Base-by-base conservation (phyloP, 495 filamentous ascomycete species). In the Alectoria sarmentosa region DNA sequence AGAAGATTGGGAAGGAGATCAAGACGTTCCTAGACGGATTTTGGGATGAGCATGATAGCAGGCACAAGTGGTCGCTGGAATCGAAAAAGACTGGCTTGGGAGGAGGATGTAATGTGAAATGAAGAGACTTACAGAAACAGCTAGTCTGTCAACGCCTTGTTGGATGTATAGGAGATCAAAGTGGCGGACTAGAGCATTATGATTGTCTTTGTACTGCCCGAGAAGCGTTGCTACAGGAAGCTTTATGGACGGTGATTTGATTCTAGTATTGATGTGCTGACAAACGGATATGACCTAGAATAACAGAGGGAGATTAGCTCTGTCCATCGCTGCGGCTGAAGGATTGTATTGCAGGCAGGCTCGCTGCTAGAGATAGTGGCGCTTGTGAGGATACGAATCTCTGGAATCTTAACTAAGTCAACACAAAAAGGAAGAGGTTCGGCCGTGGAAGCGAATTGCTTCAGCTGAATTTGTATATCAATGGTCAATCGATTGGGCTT, bases 141-240 rank as follows among this genome's bases (percentile, higher is more conserved):
- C 69, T 15, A 98, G 76, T 34, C 92, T 84, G 49, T 84, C 81
- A 52, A 97, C 78, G 41, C 93, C 92, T 73, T 94, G 89, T 69
- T 95, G 90, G 38, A 96, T 86, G 74, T 95, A 96, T 38, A 88
- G 78, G 60, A 98, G 73, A 77, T 97, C 94, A 73, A 96, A 90
- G 71, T 96, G 89, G 64, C 89, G 84, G 59, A 98, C 82, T 10
- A 96, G 81, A 3, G 88, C 79, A 52, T 81, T 78, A 49, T 78
- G 82, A 60, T 86, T 84, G 30, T 88, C 87, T 71, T 96, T 97
- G 80, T 93, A 97, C 72, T 97, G 94, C 67, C 89, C 89, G 64
- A 97, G 74, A 32, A 98, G 80, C 23, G 86, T 84, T 13, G 84
- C 81, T 34, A 98, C 92, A 15, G 94, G 94, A 14, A 98, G 81